Evolutionary conservation across 2,329 filamentous ascomycete genomes (phyloP).

Genomic region (Talaromyces piceae): DNA sequence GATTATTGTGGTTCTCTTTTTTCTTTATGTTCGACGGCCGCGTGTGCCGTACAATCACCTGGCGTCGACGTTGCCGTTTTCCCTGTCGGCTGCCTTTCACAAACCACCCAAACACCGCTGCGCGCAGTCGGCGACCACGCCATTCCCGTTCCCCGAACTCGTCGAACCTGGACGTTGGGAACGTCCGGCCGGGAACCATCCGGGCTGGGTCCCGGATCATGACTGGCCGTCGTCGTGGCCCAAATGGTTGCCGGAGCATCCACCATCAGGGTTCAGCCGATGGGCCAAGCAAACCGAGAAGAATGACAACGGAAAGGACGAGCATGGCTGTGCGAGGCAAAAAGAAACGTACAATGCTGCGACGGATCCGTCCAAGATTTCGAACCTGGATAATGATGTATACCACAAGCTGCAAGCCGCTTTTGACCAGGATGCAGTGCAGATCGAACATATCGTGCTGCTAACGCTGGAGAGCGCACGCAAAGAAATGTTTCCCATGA

Average conservation of each 20-base stretch:
- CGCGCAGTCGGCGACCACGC: slow-evolving; percentile 14
- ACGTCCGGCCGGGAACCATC: background rate
- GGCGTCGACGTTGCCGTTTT: slow-evolving; percentile 28
- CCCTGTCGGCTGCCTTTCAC: slow-evolving; percentile 24
- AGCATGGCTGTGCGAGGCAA: background rate
- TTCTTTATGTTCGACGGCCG: slow-evolving; percentile 23
- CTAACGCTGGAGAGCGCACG: slow-evolving; percentile 35
- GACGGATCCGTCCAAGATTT: slow-evolving; percentile 31
- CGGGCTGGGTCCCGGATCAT: slow-evolving; percentile 5
- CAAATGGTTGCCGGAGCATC: slow-evolving; percentile 24
- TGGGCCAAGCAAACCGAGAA: slow-evolving; percentile 18
- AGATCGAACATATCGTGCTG: slow-evolving; percentile 33
- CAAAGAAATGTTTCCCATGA: slow-evolving; percentile 35
- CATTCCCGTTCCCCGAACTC: slow-evolving; percentile 21
- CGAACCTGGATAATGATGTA: slow-evolving; percentile 27
- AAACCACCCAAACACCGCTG: slow-evolving; percentile 19
- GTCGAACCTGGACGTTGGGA: background rate
- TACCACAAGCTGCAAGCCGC: slow-evolving; percentile 23
- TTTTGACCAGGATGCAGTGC: slow-evolving; percentile 22
- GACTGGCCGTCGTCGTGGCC: slow-evolving; percentile 20
- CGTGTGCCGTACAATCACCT: slow-evolving; percentile 31
- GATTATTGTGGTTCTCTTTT: slow-evolving; percentile 14
- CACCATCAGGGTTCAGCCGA: slow-evolving; percentile 24
- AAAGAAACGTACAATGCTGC: slow-evolving; percentile 23
- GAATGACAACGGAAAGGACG: slow-evolving; percentile 4